phyloP scores from a whole-genome alignment of 108 stramenopile genomes.

The Stephanodiscus triporus region DNA sequence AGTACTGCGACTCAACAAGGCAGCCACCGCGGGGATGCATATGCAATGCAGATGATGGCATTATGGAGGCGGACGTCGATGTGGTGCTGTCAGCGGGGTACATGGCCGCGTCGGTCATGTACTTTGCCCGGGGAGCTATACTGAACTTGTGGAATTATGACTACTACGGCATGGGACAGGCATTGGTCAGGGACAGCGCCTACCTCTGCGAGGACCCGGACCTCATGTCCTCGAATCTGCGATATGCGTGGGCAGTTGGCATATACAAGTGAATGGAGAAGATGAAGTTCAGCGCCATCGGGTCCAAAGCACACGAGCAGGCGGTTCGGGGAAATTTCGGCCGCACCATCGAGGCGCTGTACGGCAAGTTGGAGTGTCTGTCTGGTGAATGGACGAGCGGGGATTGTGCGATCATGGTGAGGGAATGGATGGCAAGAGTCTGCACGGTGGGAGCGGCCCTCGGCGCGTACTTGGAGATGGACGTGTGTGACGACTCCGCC shows the following conservation, averaged over 20 bases:
- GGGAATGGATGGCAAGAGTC: slow-evolving; percentile 25
- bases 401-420: slow-evolving; percentile 32
- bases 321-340: slow-evolving; percentile 47
- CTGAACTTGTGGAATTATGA: slow-evolving; percentile 44
- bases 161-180: slow-evolving; percentile 37
- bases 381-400: slow-evolving; percentile 32
- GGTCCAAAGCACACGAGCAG: slow-evolving; percentile 47
- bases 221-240: slow-evolving; percentile 39
- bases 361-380: slow-evolving; percentile 47
- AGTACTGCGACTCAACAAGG: slow-evolving; percentile 45
- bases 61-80: not conserved
- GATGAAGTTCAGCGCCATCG: slow-evolving; percentile 34
- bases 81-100: too few relatives aligned
- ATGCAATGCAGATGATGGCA: slow-evolving; percentile 8
- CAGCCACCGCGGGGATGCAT: slow-evolving; percentile 37
- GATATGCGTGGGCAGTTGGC: slow-evolving; percentile 39
- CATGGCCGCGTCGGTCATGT: slow-evolving; percentile 34
- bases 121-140: slow-evolving; percentile 40
- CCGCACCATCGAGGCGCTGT: slow-evolving; percentile 36
- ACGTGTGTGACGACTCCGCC: slow-evolving; percentile 37
- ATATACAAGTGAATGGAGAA: slow-evolving; percentile 54
- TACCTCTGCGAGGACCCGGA: slow-evolving; percentile 44
- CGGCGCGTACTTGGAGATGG: slow-evolving; percentile 42
- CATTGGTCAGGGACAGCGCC: slow-evolving; percentile 26
- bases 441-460: slow-evolving; percentile 42